phyloP scores from a whole-genome alignment of 2,329 filamentous ascomycete genomes.

The Trichoderma aggressivum region DNA sequence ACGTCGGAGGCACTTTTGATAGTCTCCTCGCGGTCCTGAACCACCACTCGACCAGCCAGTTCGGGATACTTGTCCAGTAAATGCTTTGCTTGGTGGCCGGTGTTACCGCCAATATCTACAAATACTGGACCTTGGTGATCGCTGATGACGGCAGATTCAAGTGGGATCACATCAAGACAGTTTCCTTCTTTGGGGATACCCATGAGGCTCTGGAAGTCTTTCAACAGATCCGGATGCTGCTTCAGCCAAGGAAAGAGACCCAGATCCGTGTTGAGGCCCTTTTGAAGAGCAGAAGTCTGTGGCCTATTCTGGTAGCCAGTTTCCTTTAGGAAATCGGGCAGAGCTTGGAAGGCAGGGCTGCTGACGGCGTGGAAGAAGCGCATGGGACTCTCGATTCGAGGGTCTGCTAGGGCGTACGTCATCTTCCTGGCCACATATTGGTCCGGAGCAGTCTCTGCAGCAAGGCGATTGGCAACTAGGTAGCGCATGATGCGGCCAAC shows the following conservation, averaged over 20 bases:
- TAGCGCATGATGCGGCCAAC: slow-evolving; percentile 32
- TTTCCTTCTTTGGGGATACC: neutral
- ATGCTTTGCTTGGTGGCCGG: neutral
- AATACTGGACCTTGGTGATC: neutral
- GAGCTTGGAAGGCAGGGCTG: slow-evolving; percentile 23
- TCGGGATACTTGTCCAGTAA: neutral
- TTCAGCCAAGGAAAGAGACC: neutral
- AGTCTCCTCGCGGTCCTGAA: slow-evolving; percentile 1
- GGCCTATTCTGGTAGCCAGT: neutral
- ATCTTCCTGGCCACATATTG: slow-evolving; percentile 29
- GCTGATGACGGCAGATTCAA: neutral
- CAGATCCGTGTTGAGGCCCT: neutral
- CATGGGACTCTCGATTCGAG: slow-evolving; percentile 28
- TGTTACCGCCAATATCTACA: slow-evolving; percentile 9
- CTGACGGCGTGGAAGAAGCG: slow-evolving; percentile 27
- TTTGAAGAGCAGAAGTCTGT: slow-evolving; percentile 13
- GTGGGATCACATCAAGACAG: neutral
- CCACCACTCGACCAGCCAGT: slow-evolving; percentile 1
- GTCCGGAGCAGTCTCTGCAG: slow-evolving; percentile 29
- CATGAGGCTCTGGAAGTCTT: slow-evolving; percentile 11
- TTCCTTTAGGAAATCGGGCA: slow-evolving; percentile 32
- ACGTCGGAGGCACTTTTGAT: neutral
- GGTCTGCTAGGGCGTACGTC: slow-evolving; percentile 29
- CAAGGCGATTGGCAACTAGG: slow-evolving; percentile 30
- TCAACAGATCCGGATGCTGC: neutral